phyloP scores from a whole-genome alignment of 2,329 filamentous ascomycete species.

The Fusarium verrucosum region DNA sequence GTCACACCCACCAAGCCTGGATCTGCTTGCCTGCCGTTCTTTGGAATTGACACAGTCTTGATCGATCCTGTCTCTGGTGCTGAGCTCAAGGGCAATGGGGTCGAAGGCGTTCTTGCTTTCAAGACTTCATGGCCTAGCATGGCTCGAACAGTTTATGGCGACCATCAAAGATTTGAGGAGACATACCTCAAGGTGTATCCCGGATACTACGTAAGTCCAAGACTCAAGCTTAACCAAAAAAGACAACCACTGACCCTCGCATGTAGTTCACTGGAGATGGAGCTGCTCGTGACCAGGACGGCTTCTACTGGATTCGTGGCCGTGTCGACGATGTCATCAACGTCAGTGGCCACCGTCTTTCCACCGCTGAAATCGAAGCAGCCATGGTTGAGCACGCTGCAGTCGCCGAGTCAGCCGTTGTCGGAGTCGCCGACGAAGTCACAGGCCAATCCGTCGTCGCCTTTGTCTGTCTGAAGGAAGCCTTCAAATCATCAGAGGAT shows the following conservation, averaged over 20 bases:
- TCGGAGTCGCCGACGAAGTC: slow-evolving; percentile 87
- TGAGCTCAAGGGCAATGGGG: slow-evolving; percentile 88
- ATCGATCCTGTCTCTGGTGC: slow-evolving; percentile 91
- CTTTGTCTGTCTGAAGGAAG: slow-evolving; percentile 81
- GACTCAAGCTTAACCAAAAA: accelerated
- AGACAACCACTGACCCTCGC: not conserved
- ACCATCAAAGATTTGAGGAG: slow-evolving; percentile 95
- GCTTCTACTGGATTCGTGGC: slow-evolving; percentile 98
- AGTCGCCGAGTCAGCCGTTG: slow-evolving; percentile 90
- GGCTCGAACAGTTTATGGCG: slow-evolving; percentile 95
- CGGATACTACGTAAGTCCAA: slow-evolving; percentile 82
- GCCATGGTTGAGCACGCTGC: slow-evolving; percentile 86
- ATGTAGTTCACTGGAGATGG: slow-evolving; percentile 83
- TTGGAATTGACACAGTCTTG: slow-evolving; percentile 92
- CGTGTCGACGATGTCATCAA: slow-evolving; percentile 97
- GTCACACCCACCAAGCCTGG: slow-evolving; percentile 94
- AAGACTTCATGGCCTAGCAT: slow-evolving; percentile 97
- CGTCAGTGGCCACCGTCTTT: slow-evolving; percentile 90
- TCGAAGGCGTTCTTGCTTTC: slow-evolving; percentile 92
- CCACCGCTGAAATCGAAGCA: slow-evolving; percentile 96
- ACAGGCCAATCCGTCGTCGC: slow-evolving; percentile 94
- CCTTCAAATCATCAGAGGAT: slow-evolving; percentile 64
- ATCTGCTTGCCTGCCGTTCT: slow-evolving; percentile 94
- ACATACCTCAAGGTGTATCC: slow-evolving; percentile 95
- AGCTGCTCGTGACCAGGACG: slow-evolving; percentile 89